Conservation (phyloP, 768 basidiomycete species). For the Calocybe indica region DNA sequence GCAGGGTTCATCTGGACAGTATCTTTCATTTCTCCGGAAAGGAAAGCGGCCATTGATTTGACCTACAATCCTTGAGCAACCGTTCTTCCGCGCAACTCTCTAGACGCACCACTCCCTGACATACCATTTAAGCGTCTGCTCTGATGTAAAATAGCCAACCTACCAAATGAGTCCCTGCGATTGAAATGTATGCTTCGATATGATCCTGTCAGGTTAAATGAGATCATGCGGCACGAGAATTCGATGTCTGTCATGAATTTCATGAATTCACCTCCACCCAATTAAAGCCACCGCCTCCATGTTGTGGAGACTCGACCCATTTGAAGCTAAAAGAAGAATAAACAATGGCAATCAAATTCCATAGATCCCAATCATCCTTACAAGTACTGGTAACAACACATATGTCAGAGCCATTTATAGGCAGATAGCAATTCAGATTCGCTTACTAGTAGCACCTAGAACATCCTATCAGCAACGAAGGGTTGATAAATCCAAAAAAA, state of each 20-base stretch:
- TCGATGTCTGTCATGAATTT: no score
- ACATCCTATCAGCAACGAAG: no score
- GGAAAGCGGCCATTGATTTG: constrained; percentile 92
- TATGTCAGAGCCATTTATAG: constrained; percentile 1
- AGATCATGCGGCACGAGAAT: background rate
- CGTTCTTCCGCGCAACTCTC: background rate
- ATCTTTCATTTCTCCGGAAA: constrained; percentile 94
- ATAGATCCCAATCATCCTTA: constrained; percentile 31
- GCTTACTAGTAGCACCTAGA: no score
- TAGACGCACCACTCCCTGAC: constrained; percentile 65
- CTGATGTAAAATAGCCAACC: constrained; percentile 14
- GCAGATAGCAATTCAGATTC: background rate
- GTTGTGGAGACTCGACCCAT: constrained; percentile 89
- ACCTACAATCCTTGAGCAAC: constrained; percentile 35
- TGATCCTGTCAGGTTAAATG: constrained; percentile 48
- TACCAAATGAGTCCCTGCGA: constrained; percentile 85
- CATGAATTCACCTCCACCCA: constrained; percentile 79
- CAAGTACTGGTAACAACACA: constrained; percentile 64
- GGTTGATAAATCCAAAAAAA: no score
- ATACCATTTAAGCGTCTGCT: constrained; percentile 1
- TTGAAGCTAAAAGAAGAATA: constrained; percentile 55
- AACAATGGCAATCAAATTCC: constrained; percentile 4
- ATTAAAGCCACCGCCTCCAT: constrained; percentile 73
- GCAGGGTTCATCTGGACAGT: constrained; percentile 83
- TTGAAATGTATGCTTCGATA: constrained; percentile 77